Percentiles rank a stretch among this genome's conserved stretches.
Conservation (phyloP, 1,284 basidiomycete species). For the Malassezia furfur region DNA sequence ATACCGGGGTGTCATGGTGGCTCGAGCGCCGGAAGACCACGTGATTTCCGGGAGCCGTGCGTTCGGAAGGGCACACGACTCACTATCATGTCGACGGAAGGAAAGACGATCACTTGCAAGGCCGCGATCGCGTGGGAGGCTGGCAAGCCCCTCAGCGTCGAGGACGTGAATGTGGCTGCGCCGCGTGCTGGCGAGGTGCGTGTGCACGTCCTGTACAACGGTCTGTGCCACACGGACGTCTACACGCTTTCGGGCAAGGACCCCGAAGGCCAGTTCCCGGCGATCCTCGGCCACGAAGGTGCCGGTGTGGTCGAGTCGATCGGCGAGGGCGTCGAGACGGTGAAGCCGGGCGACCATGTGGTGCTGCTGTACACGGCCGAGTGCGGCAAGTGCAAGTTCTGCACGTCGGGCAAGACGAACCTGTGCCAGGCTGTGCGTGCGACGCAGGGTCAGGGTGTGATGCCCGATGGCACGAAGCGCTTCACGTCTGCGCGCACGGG, state of each 20-base stretch:
- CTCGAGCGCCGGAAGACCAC: neutral
- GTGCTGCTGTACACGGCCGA: conserved; percentile 57
- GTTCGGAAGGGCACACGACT: neutral
- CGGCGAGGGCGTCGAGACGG: conserved; percentile 80
- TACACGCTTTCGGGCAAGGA: conserved; percentile 95
- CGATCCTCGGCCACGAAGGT: conserved; percentile 61
- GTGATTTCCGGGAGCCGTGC: neutral
- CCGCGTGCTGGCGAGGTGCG: conserved; percentile 84
- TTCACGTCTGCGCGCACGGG: conserved; percentile 72
- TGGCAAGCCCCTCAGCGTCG: conserved; percentile 75
- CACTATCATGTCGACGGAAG: conserved; percentile 21
- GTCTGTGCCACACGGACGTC: conserved; percentile 95
- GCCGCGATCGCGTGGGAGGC: conserved; percentile 95
- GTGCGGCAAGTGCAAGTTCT: conserved; percentile 57
- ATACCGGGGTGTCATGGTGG: conserved; percentile 31
- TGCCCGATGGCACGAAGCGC: conserved; percentile 85
- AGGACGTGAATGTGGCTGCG: conserved; percentile 85
- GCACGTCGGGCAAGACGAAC: conserved; percentile 97
- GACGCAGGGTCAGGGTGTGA: conserved; percentile 89
- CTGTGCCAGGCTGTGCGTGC: conserved; percentile 60
- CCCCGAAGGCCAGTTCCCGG: conserved; percentile 90
- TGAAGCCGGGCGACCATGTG: conserved; percentile 62
- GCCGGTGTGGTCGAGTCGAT: conserved; percentile 67
- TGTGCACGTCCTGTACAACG: conserved; percentile 82
- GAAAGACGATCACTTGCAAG: conserved; percentile 44